A percentile compares a stretch with the other conserved stretches of the same genome.
phyloP scores from a whole-genome alignment of 768 basidiomycete genomes.

The Hirschioporus abietinus region DNA sequence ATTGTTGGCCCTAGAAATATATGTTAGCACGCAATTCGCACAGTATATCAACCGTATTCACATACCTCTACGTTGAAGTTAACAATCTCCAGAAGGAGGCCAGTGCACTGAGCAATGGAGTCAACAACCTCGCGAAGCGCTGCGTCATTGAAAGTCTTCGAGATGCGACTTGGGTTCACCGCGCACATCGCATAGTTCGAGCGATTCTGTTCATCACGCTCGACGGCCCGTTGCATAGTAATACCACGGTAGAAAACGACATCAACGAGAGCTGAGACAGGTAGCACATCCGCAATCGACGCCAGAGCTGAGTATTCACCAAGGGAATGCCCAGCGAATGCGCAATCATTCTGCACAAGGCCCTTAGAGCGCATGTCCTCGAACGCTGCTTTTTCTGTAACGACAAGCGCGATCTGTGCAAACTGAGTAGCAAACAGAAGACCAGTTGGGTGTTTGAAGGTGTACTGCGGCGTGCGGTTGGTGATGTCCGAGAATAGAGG shows the following conservation, averaged over 20 bases:
- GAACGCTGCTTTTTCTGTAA: constrained; percentile 97
- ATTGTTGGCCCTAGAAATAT: constrained; percentile 85
- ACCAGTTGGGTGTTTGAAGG: constrained; percentile 96
- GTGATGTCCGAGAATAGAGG: constrained; percentile 96
- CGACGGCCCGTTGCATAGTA: constrained; percentile 99
- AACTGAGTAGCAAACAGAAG: constrained; percentile 97
- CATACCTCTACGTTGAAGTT: constrained; percentile 90
- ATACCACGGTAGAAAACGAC: constrained; percentile 99
- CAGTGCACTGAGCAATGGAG: constrained; percentile 69
- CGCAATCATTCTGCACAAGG: constrained; percentile 85
- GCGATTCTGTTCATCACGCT: constrained; percentile 87
- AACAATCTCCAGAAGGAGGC: constrained; percentile 91
- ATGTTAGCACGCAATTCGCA: constrained; percentile 7
- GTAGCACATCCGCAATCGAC: constrained; percentile 94
- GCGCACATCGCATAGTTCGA: constrained; percentile 99
- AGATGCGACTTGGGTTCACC: constrained; percentile 95
- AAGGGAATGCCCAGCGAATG: constrained; percentile 96
- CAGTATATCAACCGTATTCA: constrained; percentile 1
- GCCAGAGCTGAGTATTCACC: constrained; percentile 99
- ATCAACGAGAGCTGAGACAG: constrained; percentile 92
- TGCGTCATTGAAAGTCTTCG: constrained; percentile 88
- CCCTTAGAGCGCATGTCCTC: constrained; percentile 98
- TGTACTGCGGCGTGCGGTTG: constrained; percentile 90
- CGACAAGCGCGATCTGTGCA: constrained; percentile 96
- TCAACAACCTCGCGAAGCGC: constrained; percentile 98